These are phyloP conservation scores for Crucibulum laeve DNA, from an alignment of 768 basidiomycete genomes.

Conservation along the genomic window DNA sequence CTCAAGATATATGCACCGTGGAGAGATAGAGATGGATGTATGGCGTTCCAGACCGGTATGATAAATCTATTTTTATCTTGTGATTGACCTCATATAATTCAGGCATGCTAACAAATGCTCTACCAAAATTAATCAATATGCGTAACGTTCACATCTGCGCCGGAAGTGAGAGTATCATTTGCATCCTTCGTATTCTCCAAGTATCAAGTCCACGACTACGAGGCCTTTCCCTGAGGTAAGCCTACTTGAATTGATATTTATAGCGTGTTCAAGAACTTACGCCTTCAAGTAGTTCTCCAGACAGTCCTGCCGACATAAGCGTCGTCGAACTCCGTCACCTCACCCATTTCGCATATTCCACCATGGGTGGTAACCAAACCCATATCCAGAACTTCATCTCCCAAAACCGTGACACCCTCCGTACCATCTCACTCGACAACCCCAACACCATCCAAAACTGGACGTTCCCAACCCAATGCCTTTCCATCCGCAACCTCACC, in stretches of 20 bases:
- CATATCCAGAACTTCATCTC: constrained; percentile 42
- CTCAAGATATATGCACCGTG: constrained; percentile 54
- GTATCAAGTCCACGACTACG: constrained; percentile 45
- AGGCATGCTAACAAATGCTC: constrained; percentile 69
- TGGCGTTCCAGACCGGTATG: constrained; percentile 64
- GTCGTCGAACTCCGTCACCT: constrained; percentile 51
- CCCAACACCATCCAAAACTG: constrained; percentile 44
- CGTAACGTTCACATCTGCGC: constrained; percentile 61
- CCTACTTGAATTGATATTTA: background rate
- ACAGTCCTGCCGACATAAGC: constrained; percentile 39
- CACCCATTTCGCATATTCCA: constrained; percentile 52
- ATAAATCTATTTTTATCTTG: constrained; percentile 2
- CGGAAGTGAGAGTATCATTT: constrained; percentile 44
- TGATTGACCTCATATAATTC: background rate
- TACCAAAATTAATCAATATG: constrained; percentile 58
- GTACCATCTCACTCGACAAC: constrained; percentile 51
- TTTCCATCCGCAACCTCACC: constrained; percentile 62
- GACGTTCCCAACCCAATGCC: constrained; percentile 48
- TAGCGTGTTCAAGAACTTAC: background rate
- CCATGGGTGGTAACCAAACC: constrained; percentile 34
- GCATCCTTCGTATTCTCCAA: constrained; percentile 51
- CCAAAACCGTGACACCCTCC: constrained; percentile 49
- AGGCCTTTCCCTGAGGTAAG: constrained; percentile 54
- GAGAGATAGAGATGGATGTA: constrained; percentile 40
- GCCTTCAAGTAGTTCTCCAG: constrained; percentile 29